A percentile compares a stretch with the other conserved stretches of the same genome.
Evolutionary conservation across 2,329 filamentous ascomycete genomes (phyloP).

Genomic region (Epichloe amarillans): DNA sequence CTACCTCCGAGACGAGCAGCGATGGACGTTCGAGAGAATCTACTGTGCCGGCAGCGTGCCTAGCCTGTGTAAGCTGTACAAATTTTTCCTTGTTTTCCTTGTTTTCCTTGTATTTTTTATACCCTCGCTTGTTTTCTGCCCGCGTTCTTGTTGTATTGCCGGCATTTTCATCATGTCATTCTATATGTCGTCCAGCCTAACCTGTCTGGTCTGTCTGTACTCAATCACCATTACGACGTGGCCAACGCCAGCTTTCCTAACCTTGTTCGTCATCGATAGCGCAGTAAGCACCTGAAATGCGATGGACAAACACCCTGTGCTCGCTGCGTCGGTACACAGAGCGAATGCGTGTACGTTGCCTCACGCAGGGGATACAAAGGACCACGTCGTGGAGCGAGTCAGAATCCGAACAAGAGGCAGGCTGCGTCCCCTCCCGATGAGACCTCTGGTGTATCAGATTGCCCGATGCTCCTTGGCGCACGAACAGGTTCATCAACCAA

Average conservation of each 20-base stretch:
- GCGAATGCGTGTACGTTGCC: constrained; percentile 57
- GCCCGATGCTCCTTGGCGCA: constrained; percentile 21
- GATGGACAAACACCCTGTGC: constrained; percentile 57
- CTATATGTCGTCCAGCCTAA: neutral
- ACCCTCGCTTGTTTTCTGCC: neutral
- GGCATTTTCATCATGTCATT: neutral
- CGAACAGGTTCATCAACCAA: constrained; percentile 9
- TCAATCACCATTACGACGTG: neutral
- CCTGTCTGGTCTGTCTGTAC: neutral
- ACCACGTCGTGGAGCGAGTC: constrained; percentile 22
- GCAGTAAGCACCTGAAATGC: constrained; percentile 61
- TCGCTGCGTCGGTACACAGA: constrained; percentile 45
- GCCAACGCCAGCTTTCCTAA: neutral
- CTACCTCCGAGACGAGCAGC: constrained; percentile 5
- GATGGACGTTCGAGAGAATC: constrained; percentile 14
- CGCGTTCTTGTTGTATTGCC: neutral
- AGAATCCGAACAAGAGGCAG: constrained; percentile 37
- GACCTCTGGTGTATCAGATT: constrained; percentile 19
- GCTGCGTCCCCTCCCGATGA: constrained; percentile 26
- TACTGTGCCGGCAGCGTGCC: constrained; percentile 37
- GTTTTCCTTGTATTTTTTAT: neutral
- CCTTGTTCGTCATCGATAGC: constrained; percentile 20
- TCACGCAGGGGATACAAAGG: constrained; percentile 67
- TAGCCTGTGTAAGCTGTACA: constrained; percentile 35
- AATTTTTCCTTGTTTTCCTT: neutral